Conservation (phyloP, 2,329 filamentous ascomycete genomes). For the Aspergillus amoenus region DNA sequence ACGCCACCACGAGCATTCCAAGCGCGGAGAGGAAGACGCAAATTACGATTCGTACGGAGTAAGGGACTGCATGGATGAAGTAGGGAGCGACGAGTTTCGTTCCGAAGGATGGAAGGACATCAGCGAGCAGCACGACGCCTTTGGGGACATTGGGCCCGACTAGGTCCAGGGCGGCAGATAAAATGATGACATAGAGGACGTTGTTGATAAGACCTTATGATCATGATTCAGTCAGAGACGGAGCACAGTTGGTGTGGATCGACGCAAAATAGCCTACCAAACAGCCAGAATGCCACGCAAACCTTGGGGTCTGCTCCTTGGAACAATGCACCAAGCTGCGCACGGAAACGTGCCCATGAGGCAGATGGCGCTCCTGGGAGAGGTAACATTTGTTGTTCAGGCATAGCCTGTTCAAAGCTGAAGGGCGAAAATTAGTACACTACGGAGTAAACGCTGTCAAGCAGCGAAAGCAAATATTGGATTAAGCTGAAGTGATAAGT, state of each 20-base stretch:
- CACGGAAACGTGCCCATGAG: constrained; percentile 72
- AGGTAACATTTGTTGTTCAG: constrained; percentile 44
- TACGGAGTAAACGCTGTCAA: neutral
- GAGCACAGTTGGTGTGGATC: neutral
- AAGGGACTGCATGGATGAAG: constrained; percentile 86
- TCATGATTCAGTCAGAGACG: neutral
- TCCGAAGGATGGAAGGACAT: constrained; percentile 85
- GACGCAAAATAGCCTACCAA: constrained; percentile 60
- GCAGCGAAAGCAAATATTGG: neutral
- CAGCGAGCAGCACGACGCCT: constrained; percentile 86
- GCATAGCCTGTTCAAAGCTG: constrained; percentile 22
- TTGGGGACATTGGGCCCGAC: constrained; percentile 86
- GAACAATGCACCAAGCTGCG: constrained; percentile 64
- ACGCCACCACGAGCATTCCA: constrained; percentile 86
- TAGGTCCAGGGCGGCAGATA: constrained; percentile 91
- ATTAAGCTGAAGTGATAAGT: neutral
- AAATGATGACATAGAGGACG: constrained; percentile 94
- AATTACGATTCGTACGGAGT: constrained; percentile 69
- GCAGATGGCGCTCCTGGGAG: constrained; percentile 60
- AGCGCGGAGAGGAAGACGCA: constrained; percentile 74
- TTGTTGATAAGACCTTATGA: constrained; percentile 83
- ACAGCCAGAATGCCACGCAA: constrained; percentile 84
- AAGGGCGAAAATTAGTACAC: neutral
- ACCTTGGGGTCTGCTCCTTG: constrained; percentile 69
- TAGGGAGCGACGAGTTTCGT: constrained; percentile 89